Evolutionary conservation across 495 filamentous ascomycete genomes (phyloP), one percentile per base, ranked within the genome.

Genomic region (Aspergillus leporis): DNA sequence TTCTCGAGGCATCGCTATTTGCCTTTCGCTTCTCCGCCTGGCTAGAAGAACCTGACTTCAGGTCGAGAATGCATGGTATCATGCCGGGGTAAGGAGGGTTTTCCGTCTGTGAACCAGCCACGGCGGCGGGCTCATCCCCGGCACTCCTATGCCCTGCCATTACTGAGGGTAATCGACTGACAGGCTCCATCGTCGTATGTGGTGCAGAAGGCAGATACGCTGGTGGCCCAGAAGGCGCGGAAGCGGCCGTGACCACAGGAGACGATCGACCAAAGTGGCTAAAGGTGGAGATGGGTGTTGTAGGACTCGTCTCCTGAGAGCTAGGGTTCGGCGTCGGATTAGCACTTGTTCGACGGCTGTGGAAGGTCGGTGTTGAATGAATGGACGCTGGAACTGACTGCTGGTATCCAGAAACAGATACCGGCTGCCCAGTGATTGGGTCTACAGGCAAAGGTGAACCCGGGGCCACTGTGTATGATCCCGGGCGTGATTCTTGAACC

Each of bases 1-100:
- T 79, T 57, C 92, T 87, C 41, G 92, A 97, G 8, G 94, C 94
- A 46, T 90, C 91, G 51, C 95, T 96, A 69, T 98, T 98, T 41
- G 92, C 88, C 74, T 91, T 90, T 51, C 91, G 81, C 73, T 97
- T 98, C 76, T 96, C 91, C 61, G 95, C 91, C 64, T 91, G 89
- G 62, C 87, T 87, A 61, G 88, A 91, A 57, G 90, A 96, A 21
- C 87, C 93, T 60, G 88, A 87, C 60, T 92, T 90, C 62, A 90
- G 81, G 66, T 95, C 84, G 31, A 78, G 43, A 13, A 72, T 78
- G 58, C 91, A 85, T 54, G 86, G 85, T 56, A 93, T 88, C 70
- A 82, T 73, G 69, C 82, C 66, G 61, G 69, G 55, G 45, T 59
- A 38, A 65, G 76, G 48, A 61, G 75, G 38, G 71, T 77, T 45